A percentile compares a stretch with the other conserved stretches of the same genome.
These are phyloP conservation scores for Botryotinia convoluta DNA, from an alignment of 2,329 filamentous ascomycete genomes.

Conservation along the genomic window DNA sequence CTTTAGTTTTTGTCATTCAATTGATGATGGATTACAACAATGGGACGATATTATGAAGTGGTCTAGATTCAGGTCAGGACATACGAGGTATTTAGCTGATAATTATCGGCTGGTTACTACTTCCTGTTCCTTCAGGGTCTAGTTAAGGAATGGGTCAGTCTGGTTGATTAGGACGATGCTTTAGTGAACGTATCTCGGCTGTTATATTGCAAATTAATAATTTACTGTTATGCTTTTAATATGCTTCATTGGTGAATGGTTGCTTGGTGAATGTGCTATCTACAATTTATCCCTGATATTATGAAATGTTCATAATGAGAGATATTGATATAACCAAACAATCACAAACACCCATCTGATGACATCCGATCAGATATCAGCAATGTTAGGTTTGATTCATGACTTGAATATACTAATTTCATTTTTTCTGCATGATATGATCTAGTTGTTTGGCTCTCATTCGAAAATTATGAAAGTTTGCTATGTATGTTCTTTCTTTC, in stretches of 20 bases:
- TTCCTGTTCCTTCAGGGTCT: neutral
- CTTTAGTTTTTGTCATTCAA: neutral
- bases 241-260: neutral
- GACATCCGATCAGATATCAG: neutral
- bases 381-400: accelerated
- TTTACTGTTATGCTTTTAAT: neutral
- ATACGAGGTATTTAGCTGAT: neutral
- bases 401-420: neutral
- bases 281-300: neutral
- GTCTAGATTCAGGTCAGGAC: no score
- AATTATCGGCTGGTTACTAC: neutral
- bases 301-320: neutral
- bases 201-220: neutral
- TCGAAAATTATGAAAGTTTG: neutral
- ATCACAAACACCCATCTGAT: neutral
- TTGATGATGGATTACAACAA: neutral
- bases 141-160: neutral
- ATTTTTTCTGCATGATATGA: neutral
- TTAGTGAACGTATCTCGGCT: neutral
- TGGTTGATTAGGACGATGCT: neutral
- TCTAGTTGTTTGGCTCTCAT: neutral
- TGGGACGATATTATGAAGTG: neutral
- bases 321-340: neutral
- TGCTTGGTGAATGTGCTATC: neutral
- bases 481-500: accelerated